Evolutionary conservation across 305 asterid species (phyloP).

Genomic region (Fraxinus platypoda): DNA sequence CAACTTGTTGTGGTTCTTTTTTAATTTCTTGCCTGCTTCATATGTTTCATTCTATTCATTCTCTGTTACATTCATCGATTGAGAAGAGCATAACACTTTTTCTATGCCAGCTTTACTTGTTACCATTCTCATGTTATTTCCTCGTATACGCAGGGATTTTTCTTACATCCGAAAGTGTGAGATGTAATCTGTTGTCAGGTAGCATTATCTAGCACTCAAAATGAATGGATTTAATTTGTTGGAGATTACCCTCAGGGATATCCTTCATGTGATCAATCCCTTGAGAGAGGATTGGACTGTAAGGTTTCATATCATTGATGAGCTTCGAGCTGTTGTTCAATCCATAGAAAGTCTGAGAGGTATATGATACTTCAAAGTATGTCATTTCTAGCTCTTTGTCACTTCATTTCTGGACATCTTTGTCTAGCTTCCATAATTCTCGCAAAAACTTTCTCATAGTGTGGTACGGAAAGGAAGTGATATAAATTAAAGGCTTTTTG

Average conservation of each 20-base stretch:
- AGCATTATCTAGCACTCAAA: constrained; percentile 25
- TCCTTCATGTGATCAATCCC: constrained; percentile 59
- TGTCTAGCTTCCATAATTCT: not conserved
- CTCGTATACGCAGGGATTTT: constrained; percentile 29
- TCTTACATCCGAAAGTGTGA: constrained; percentile 18
- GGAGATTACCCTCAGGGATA: constrained; percentile 51
- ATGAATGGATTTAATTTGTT: constrained; percentile 51
- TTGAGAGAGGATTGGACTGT: constrained; percentile 57
- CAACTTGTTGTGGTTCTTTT: too few species aligned
- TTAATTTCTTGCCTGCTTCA: not conserved
- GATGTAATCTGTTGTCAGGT: constrained; percentile 20
- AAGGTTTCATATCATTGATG: constrained; percentile 54
- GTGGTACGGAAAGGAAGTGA: not conserved
- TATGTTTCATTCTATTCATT: not conserved
- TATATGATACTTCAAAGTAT: constrained; percentile 28
- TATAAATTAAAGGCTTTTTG: not conserved
- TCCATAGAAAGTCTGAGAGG: constrained; percentile 85
- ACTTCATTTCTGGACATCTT: constrained; percentile 7
- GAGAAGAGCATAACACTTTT: not conserved
- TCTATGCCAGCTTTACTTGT: not conserved
- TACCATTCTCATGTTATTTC: constrained; percentile 7
- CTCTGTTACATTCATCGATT: not conserved
- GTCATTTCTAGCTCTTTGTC: constrained; percentile 1
- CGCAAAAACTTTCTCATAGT: not conserved
- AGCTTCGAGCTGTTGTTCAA: constrained; percentile 55